Conservation (phyloP, 352 stramenopile genomes). For the Thalassiosira hispida region DNA sequence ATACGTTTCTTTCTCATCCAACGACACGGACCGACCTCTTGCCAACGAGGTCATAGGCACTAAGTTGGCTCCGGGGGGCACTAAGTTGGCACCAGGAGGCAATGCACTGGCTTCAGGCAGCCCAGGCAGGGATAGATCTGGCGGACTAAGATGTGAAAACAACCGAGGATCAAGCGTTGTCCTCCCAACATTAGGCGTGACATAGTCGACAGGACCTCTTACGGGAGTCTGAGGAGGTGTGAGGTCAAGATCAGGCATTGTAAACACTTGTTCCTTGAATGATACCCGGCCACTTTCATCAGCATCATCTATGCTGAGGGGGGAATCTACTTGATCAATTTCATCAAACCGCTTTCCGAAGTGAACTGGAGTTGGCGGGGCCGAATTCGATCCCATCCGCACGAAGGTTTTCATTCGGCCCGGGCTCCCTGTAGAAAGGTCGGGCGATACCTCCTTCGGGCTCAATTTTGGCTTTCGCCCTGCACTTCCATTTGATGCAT, state of each 20-base stretch:
- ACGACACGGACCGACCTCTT: slow-evolving; percentile 41
- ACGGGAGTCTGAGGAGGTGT: slow-evolving; percentile 51
- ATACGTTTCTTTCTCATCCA: slow-evolving; percentile 50
- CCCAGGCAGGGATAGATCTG: slow-evolving; percentile 1
- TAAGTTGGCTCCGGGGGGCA: neutral
- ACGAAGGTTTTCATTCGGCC: neutral
- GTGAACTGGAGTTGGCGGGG: slow-evolving; percentile 32
- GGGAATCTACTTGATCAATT: slow-evolving; percentile 35
- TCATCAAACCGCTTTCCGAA: slow-evolving; percentile 35
- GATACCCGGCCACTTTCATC: slow-evolving; percentile 7
- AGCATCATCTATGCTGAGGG: slow-evolving; percentile 11
- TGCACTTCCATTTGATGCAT: neutral
- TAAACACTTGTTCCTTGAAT: slow-evolving; percentile 33
- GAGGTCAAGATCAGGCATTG: slow-evolving; percentile 33
- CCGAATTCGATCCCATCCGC: slow-evolving; percentile 21
- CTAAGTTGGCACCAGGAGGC: neutral
- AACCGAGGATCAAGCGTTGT: slow-evolving; percentile 21
- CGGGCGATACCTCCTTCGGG: neutral
- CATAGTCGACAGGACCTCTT: slow-evolving; percentile 44
- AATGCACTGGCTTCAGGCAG: slow-evolving; percentile 7
- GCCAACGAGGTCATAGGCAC: neutral
- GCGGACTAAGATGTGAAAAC: slow-evolving; percentile 18
- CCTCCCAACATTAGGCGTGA: slow-evolving; percentile 36
- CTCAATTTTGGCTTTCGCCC: neutral
- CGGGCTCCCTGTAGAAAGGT: neutral